Percentiles rank a stretch among this genome's conserved stretches.
These are phyloP conservation scores for Fusarium hainanense DNA, from an alignment of 2,329 filamentous ascomycete species.

Conservation along the genomic window DNA sequence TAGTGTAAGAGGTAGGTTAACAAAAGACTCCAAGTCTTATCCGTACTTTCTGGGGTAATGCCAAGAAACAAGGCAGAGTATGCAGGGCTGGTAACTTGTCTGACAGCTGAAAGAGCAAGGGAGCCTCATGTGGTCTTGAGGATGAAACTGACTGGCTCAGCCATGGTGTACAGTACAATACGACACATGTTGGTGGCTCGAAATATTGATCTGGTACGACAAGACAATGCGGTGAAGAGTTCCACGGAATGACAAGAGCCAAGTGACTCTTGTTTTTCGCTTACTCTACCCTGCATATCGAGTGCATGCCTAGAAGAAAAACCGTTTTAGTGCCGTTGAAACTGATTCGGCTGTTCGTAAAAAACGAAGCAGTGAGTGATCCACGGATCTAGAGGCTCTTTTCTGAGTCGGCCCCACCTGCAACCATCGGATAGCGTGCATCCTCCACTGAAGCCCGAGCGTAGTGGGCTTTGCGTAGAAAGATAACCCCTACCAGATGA, in stretches of 20 bases:
- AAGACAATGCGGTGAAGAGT: slow-evolving; percentile 36
- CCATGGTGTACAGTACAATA: background rate
- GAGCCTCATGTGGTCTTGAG: slow-evolving; percentile 24
- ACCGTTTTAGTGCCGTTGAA: slow-evolving; percentile 11
- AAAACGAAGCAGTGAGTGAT: background rate
- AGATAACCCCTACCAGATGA: slow-evolving; percentile 6
- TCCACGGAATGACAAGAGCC: slow-evolving; percentile 6
- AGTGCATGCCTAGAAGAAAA: background rate
- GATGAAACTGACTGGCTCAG: slow-evolving; percentile 17
- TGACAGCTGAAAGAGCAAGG: slow-evolving; percentile 21
- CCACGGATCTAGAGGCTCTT: slow-evolving; percentile 34
- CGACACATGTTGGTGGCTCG: slow-evolving; percentile 3
- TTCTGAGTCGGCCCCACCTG: slow-evolving; percentile 33
- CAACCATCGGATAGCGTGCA: slow-evolving; percentile 6
- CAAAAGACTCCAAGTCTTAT: background rate
- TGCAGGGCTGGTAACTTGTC: slow-evolving; percentile 5
- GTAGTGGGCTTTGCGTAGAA: background rate
- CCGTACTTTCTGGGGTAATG: background rate
- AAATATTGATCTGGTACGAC: slow-evolving; percentile 29
- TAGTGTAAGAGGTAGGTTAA: background rate
- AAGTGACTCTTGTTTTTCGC: slow-evolving; percentile 21
- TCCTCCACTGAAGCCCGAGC: slow-evolving; percentile 26
- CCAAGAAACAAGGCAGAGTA: background rate
- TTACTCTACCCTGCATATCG: slow-evolving; percentile 31
- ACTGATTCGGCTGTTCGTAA: slow-evolving; percentile 28